Conservation (phyloP, 129 eudicot species). For the Deinandra increscens region DNA sequence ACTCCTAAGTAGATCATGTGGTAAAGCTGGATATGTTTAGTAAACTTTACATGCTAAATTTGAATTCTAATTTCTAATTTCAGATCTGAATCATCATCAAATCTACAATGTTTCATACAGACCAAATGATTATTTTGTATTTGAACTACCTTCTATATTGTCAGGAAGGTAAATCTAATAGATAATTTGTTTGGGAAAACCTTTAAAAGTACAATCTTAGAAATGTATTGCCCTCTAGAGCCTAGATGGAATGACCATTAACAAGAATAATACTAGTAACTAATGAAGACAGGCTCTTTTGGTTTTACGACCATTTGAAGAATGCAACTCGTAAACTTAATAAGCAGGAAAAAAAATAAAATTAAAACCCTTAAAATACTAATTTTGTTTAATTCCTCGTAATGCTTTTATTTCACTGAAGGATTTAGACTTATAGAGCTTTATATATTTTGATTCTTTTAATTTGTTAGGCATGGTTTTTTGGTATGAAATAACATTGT, state of each 20-base stretch:
- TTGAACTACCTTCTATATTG: not conserved
- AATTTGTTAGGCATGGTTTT: not conserved
- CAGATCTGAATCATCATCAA: not conserved
- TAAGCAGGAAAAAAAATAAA: not conserved
- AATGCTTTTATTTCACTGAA: not conserved
- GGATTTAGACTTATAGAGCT: conserved; percentile 11
- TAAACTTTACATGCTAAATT: too few relatives aligned
- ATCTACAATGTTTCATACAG: not conserved
- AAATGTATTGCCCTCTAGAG: not conserved
- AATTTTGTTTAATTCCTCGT: not conserved
- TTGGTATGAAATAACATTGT: conserved; percentile 6
- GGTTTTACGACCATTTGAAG: not conserved
- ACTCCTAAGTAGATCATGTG: not conserved
- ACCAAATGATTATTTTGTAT: not conserved
- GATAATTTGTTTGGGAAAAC: not conserved
- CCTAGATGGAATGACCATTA: not conserved
- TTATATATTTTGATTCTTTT: not conserved
- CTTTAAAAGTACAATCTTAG: conserved; percentile 1
- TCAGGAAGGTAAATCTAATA: not conserved
- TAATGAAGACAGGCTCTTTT: not conserved
- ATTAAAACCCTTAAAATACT: not conserved
- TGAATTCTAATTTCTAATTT: too few relatives aligned
- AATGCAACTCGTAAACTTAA: not conserved
- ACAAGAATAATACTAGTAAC: not conserved
- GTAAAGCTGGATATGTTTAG: too few relatives aligned